These are phyloP conservation scores for Neofusicoccum ribis DNA, from an alignment of 2,329 filamentous ascomycete genomes.

Conservation along the genomic window DNA sequence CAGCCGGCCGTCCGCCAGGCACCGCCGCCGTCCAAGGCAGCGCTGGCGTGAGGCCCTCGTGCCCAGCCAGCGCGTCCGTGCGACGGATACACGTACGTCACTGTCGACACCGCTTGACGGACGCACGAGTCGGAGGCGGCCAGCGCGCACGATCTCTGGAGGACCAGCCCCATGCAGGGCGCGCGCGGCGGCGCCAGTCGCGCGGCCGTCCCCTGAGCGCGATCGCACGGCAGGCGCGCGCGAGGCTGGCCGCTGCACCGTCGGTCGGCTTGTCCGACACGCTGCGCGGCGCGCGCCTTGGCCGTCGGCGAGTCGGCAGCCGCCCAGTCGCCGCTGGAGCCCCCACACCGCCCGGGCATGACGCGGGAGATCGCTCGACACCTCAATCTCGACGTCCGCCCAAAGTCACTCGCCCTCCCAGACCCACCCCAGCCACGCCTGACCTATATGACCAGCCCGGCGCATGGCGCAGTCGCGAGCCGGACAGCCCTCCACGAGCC, in stretches of 20 bases:
- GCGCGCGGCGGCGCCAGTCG: background rate
- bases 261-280: background rate
- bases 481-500: background rate
- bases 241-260: background rate
- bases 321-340: background rate
- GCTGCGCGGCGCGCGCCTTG: too few relatives aligned
- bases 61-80: conserved; percentile 9
- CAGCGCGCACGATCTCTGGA: background rate
- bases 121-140: background rate
- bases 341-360: conserved; percentile 15
- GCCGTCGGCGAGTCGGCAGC: conserved; percentile 9
- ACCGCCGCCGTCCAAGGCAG: background rate
- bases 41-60: background rate
- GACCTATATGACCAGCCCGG: conserved; percentile 16
- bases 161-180: background rate
- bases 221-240: background rate
- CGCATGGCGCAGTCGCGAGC: conserved; percentile 17
- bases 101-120: conserved; percentile 8
- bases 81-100: conserved; percentile 4
- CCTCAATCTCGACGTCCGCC: conserved; percentile 15
- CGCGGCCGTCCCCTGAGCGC: background rate
- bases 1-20: background rate
- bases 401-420: conserved; percentile 15
- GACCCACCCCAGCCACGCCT: background rate
- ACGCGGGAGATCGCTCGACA: conserved; percentile 18